Evolutionary conservation across 805 yeast species (phyloP), one percentile per base, ranked within the genome.

Genomic region (Kluyveromyces wickerhamii): DNA sequence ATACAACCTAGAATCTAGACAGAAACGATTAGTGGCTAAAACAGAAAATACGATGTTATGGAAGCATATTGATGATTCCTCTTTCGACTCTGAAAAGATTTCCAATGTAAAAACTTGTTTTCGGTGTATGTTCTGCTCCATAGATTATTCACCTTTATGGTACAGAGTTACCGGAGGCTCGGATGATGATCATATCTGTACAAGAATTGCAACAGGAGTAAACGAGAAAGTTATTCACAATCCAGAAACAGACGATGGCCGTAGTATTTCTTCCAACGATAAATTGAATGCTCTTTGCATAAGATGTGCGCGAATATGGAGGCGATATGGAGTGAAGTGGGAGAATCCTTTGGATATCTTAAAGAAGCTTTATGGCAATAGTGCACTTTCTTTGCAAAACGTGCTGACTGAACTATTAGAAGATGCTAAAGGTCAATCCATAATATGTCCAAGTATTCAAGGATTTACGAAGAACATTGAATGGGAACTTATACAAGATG

Each of bases 221-320:
- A 43, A 41, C 21, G 53, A 47, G 19, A 43, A 42, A 20, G 35
- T 44, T 7, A 18, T 28, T 5, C 12, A n/a, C 12, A 9, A 7
- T 9, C 11, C 23, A 9, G 47, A 40, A 26, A 36, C 38, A 6
- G 34, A 48, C 14, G 44, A 31, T 15, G 41, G 34, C 17, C 14
- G 29, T 5, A 18, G 39, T 4, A 24, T 21, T 57, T 4, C 64
- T 66, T 9, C 55, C 60, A 45, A 51, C 7, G 51, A 60, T 5
- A 48, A 61, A 1, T 60, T 75, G 2, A 57, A 65, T 11, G 96
- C 87, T 0, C 61, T 89, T 10, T 89, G 98, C 55, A 60, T 70
- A 19, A 66, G 97, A 35, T 89, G 98, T 63, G 95, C 96, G 0
- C 69, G 82, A 38, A 52, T 92, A 19, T 89, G 97, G 97, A 69